Evolutionary conservation across 169 alveolate species (phyloP), one percentile per base, ranked within the genome.

Genomic region (Cytauxzoon felis): DNA sequence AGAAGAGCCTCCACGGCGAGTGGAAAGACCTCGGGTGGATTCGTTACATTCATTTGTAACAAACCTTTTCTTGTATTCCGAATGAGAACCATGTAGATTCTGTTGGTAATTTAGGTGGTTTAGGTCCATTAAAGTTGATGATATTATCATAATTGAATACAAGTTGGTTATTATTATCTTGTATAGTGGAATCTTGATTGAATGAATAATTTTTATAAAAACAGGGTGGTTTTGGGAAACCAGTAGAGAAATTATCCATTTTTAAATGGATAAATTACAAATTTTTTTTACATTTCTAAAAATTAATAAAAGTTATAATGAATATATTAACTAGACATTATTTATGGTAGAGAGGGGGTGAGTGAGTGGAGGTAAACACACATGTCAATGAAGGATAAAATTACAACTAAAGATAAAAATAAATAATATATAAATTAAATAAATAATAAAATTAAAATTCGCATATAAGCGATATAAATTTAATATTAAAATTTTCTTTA

Each of bases 171-270:
- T 45, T 18, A 11, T 59, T 19, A 0, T 42, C 64, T 21, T 50
- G 53, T 3, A 32, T 54, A 19, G 51, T 13, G 29, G 57, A 16
- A 9, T 72, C 71, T 16, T 41, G 59, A 33, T 45, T 42, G 26
- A 62, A 69, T 16, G 54, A 52, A 60, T 86, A 86, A 38, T 86
- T 82, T 19, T 60, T 34, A 54, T 68, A 86, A 49, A 76, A 86
- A 32, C 72, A 59, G 8, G 91, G 91, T 11, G 91, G 89, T 7
- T 87, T 87, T 33, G 91, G 91, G 34, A 64, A 86, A 18, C 91
- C 91, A 18, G 50, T 57, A 0, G 64, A n/a, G 34, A 75, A 75
- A 34, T 72, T 70, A 29, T 72, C 83, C 83, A 72, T 72, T n/a
- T n/a, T n/a, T 66, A 41, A 66, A 52, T 58, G 11, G 79, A 26